Percentiles rank a stretch among this genome's conserved stretches.
Conservation (phyloP, 2,329 filamentous ascomycete species). For the Cadophora sp. region DNA sequence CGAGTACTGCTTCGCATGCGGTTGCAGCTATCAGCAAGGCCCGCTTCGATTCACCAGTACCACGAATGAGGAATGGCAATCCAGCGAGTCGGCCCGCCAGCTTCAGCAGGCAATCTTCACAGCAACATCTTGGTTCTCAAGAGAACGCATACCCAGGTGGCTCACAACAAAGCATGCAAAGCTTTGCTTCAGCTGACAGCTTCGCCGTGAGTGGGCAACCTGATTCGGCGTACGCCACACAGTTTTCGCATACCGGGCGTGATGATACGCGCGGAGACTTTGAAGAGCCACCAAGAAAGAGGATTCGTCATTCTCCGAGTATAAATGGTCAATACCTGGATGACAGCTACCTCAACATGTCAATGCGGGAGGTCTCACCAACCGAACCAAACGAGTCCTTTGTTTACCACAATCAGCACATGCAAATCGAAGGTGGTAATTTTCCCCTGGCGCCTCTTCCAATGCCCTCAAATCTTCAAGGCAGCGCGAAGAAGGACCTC, state of each 20-base stretch:
- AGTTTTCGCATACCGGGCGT: slow-evolving; percentile 50
- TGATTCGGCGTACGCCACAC: slow-evolving; percentile 75
- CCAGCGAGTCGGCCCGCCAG: slow-evolving; percentile 71
- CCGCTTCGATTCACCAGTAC: slow-evolving; percentile 85
- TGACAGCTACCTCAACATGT: slow-evolving; percentile 54
- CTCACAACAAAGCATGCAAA: slow-evolving; percentile 83
- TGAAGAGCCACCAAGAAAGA: slow-evolving; percentile 82
- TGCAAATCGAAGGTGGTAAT: slow-evolving; percentile 58
- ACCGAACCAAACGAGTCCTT: slow-evolving; percentile 85
- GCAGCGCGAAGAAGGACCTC: slow-evolving; percentile 80
- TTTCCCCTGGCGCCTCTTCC: slow-evolving; percentile 70
- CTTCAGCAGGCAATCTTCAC: slow-evolving; percentile 75
- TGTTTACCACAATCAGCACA: slow-evolving; percentile 58
- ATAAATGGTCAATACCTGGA: slow-evolving; percentile 49
- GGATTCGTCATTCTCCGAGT: slow-evolving; percentile 65
- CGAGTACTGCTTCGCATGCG: slow-evolving; percentile 87
- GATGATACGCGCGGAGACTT: slow-evolving; percentile 54
- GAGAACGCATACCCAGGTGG: slow-evolving; percentile 71
- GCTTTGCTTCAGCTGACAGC: slow-evolving; percentile 76
- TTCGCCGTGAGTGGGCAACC: slow-evolving; percentile 61
- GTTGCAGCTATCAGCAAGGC: slow-evolving; percentile 97
- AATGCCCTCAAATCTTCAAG: slow-evolving; percentile 65
- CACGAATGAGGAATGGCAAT: slow-evolving; percentile 59
- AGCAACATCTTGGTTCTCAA: slow-evolving; percentile 66
- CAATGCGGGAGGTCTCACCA: slow-evolving; percentile 69